These are phyloP conservation scores for Podospora tetraspora DNA, from an alignment of 495 filamentous ascomycete species.

Conservation along the genomic window DNA sequence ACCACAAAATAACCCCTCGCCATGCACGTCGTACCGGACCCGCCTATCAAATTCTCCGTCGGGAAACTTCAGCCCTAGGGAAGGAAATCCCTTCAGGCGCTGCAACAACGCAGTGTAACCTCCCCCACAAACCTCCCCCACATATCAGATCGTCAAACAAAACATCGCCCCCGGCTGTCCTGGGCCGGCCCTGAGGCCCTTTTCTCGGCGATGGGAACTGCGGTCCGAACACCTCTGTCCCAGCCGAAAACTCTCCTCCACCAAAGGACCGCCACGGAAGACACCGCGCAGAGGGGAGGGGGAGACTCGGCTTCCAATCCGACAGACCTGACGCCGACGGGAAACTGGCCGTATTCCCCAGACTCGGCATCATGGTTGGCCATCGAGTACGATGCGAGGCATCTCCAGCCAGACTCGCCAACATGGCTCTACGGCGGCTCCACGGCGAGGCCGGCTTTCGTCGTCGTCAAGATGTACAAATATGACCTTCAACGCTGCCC, in stretches of 20 bases:
- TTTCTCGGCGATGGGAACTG: neutral
- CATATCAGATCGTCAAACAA: neutral
- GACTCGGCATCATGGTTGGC: neutral
- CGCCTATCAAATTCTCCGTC: neutral
- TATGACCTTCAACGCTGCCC: neutral
- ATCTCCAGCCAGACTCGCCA: neutral
- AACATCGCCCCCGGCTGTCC: neutral
- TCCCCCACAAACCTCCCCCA: neutral
- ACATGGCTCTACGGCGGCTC: neutral
- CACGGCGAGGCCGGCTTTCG: neutral
- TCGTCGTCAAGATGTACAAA: neutral
- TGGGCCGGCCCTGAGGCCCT: neutral
- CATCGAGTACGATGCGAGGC: neutral
- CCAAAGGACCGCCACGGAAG: neutral
- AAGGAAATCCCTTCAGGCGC: neutral
- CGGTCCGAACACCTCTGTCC: neutral
- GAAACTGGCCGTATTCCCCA: neutral
- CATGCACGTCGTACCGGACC: neutral
- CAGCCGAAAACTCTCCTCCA: neutral
- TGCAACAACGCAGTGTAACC: neutral
- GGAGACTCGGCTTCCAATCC: neutral
- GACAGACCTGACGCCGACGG: neutral
- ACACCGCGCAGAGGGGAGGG: neutral
- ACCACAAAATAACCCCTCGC: neutral
- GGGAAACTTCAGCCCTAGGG: neutral